Conservation (phyloP, 2,329 filamentous ascomycete species). For the Aspergillus candidus region DNA sequence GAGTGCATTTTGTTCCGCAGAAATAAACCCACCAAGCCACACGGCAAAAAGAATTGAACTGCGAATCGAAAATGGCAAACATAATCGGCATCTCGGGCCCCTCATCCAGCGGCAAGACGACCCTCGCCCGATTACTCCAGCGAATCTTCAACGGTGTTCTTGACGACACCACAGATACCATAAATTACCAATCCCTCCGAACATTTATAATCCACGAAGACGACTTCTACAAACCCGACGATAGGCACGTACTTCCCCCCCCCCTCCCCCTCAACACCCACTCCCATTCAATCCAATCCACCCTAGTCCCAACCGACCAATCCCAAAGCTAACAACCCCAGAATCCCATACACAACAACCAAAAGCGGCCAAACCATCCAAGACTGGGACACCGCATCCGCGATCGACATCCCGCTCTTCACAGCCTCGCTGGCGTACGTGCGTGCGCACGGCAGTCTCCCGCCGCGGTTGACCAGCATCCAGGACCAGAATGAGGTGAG, state of each 20-base stretch:
- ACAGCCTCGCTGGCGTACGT: slow-evolving; percentile 64
- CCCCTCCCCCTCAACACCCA: not conserved
- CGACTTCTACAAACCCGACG: slow-evolving; percentile 85
- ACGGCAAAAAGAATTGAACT: too few species aligned
- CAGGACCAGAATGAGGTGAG: slow-evolving; percentile 54
- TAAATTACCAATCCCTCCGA: slow-evolving; percentile 9
- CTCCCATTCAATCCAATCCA: not conserved
- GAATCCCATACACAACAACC: slow-evolving; percentile 43
- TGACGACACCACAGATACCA: too few species aligned
- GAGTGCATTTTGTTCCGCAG: too few species aligned
- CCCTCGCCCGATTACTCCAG: slow-evolving; percentile 75
- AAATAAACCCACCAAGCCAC: too few species aligned
- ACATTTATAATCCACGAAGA: slow-evolving; percentile 85
- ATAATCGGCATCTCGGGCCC: slow-evolving; percentile 81
- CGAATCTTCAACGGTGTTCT: slow-evolving; percentile 60
- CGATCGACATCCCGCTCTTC: slow-evolving; percentile 67
- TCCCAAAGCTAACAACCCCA: slow-evolving; percentile 18
- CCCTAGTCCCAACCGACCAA: not conserved
- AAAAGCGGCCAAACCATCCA: slow-evolving; percentile 53
- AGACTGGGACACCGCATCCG: slow-evolving; percentile 87
- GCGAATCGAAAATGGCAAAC: not conserved
- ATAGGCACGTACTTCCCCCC: slow-evolving; percentile 47
- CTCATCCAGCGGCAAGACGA: slow-evolving; percentile 93
- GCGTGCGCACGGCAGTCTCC: slow-evolving; percentile 54
- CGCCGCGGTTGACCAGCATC: slow-evolving; percentile 48